These are phyloP conservation scores for Saccharomycopsis crataegensis DNA, from an alignment of 1,139 yeast species.

Conservation along the genomic window DNA sequence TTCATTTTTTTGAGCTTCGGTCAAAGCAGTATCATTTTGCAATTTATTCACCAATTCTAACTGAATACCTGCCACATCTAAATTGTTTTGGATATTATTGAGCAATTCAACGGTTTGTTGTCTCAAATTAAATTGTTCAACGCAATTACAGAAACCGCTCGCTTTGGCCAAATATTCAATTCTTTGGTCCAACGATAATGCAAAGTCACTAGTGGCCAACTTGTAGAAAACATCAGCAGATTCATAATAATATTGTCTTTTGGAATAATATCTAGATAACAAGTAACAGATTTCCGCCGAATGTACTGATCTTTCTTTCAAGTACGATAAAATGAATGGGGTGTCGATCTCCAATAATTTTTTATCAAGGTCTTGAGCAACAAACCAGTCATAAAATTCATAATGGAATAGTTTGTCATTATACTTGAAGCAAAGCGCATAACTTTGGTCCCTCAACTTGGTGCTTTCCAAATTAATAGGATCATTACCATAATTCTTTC, in stretches of 20 bases:
- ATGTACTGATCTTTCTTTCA: slow-evolving; percentile 62
- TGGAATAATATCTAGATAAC: slow-evolving; percentile 85
- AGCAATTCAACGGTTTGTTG: slow-evolving; percentile 71
- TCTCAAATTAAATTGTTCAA: slow-evolving; percentile 69
- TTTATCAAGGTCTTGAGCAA: slow-evolving; percentile 68
- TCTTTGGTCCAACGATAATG: slow-evolving; percentile 60
- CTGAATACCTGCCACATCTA: slow-evolving; percentile 85
- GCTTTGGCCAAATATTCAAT: slow-evolving; percentile 89
- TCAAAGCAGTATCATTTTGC: slow-evolving; percentile 50
- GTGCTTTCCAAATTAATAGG: slow-evolving; percentile 43
- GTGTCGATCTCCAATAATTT: slow-evolving; percentile 74
- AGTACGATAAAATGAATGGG: slow-evolving; percentile 68
- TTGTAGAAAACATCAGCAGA: slow-evolving; percentile 80
- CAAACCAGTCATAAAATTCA: slow-evolving; percentile 89
- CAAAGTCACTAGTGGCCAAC: slow-evolving; percentile 69
- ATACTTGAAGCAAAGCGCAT: slow-evolving; percentile 64
- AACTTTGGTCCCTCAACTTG: slow-evolving; percentile 63
- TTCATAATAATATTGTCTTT: slow-evolving; percentile 65
- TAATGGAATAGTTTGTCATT: slow-evolving; percentile 82
- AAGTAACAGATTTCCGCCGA: slow-evolving; percentile 72
- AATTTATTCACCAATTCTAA: slow-evolving; percentile 66
- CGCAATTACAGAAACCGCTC: slow-evolving; percentile 84
- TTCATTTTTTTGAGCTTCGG: slow-evolving; percentile 36
- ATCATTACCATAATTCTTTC: slow-evolving; percentile 16
- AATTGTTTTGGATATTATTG: slow-evolving; percentile 64